phyloP scores from a whole-genome alignment of 768 basidiomycete species.

The Pleurotus sapidus region DNA sequence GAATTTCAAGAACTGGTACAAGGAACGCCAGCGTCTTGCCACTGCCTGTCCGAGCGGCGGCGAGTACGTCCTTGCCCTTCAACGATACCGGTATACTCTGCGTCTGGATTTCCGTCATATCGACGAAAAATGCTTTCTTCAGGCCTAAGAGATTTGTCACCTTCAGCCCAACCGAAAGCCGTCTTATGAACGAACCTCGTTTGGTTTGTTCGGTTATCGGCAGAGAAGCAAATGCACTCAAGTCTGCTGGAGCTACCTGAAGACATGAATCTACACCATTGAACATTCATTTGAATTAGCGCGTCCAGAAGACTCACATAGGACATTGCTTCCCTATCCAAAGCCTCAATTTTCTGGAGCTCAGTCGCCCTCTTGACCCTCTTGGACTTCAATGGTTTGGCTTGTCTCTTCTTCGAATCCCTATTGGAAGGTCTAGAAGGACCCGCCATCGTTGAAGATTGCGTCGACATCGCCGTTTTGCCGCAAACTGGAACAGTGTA shows the following conservation, averaged over 20 bases:
- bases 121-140: slow-evolving; percentile 80
- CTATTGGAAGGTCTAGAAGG: neutral
- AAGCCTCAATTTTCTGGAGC: slow-evolving; percentile 32
- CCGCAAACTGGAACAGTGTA: neutral
- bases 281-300: slow-evolving; percentile 10
- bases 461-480: neutral
- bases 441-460: slow-evolving; percentile 14
- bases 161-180: neutral
- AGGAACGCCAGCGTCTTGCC: slow-evolving; percentile 98
- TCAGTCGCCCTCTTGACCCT: slow-evolving; percentile 30
- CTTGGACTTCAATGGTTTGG: slow-evolving; percentile 3
- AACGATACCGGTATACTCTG: slow-evolving; percentile 88
- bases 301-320: slow-evolving; percentile 29
- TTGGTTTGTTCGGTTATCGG: slow-evolving; percentile 79
- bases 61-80: slow-evolving; percentile 94
- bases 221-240: slow-evolving; percentile 66
- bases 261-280: slow-evolving; percentile 7
- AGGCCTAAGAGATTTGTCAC: slow-evolving; percentile 49
- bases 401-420: neutral
- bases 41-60: slow-evolving; percentile 92
- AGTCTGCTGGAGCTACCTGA: slow-evolving; percentile 49
- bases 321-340: slow-evolving; percentile 28
- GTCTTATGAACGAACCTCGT: slow-evolving; percentile 44
- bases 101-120: slow-evolving; percentile 92
- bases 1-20: slow-evolving; percentile 86